Percentiles rank a stretch among this genome's conserved stretches.
These are phyloP conservation scores for Entomortierella beljakovae DNA, from an alignment of 192 early-diverging fungal genomes.

Conservation along the genomic window DNA sequence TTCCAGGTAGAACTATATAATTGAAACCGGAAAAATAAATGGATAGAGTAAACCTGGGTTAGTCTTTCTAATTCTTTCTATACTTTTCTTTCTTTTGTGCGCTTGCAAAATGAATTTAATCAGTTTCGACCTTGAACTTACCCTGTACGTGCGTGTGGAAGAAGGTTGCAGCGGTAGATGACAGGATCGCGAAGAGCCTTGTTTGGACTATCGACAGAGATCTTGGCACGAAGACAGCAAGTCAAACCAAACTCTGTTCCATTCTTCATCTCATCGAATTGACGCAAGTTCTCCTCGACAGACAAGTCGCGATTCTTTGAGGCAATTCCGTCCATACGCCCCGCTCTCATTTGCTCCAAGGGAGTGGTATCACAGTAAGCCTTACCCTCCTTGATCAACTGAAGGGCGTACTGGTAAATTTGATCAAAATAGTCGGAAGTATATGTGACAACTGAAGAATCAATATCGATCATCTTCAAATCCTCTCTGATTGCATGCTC, in stretches of 20 bases:
- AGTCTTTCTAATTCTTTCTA: too few relatives aligned
- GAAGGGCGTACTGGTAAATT: constrained; percentile 86
- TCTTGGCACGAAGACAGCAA: constrained; percentile 96
- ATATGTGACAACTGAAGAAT: constrained; percentile 80
- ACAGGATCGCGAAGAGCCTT: constrained; percentile 96
- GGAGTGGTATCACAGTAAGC: constrained; percentile 97
- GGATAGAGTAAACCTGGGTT: too few relatives aligned
- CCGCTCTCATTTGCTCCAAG: constrained; percentile 82
- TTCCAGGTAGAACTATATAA: constrained; percentile 80
- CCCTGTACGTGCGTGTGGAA: constrained; percentile 93
- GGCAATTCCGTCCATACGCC: constrained; percentile 86
- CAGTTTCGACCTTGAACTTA: constrained; percentile 4
- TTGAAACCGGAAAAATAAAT: not conserved
- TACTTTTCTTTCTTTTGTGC: too few relatives aligned
- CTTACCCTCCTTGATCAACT: constrained; percentile 87
- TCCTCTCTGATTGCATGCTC: constrained; percentile 97
- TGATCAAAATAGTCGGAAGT: constrained; percentile 95
- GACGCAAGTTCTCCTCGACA: constrained; percentile 91
- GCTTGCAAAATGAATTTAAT: not conserved
- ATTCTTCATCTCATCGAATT: constrained; percentile 93
- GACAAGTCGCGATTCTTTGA: constrained; percentile 85
- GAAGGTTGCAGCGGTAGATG: constrained; percentile 93
- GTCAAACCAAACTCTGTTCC: constrained; percentile 85
- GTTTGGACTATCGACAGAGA: constrained; percentile 88
- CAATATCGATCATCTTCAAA: constrained; percentile 87